A percentile compares a stretch with the other conserved stretches of the same genome.
Conservation (phyloP, 179 eudicot genomes). For the Carnegiea gigantea region DNA sequence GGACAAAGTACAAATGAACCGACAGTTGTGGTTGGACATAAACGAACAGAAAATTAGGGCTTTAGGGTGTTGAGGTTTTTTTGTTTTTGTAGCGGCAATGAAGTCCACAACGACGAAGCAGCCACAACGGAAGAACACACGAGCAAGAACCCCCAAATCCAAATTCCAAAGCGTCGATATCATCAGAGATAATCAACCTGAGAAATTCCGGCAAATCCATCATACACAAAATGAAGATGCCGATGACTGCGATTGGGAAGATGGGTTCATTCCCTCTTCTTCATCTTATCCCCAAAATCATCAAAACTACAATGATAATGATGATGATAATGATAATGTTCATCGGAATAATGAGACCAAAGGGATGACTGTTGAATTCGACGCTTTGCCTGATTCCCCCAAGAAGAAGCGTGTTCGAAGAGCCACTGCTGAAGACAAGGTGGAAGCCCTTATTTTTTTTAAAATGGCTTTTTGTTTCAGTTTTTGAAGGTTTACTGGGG, state of each 20-base stretch:
- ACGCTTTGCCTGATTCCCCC: conserved; percentile 50
- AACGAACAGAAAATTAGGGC: conserved; percentile 28
- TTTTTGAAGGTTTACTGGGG: neutral
- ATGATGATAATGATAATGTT: conserved; percentile 11
- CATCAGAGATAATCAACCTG: conserved; percentile 34
- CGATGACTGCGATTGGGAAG: conserved; percentile 31
- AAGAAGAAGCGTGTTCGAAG: conserved; percentile 62
- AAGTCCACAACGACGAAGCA: conserved; percentile 19
- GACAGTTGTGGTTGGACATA: neutral
- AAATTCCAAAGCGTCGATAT: conserved; percentile 28
- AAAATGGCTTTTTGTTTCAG: neutral
- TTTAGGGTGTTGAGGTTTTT: neutral
- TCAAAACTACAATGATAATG: neutral
- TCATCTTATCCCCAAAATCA: neutral
- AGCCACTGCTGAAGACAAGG: conserved; percentile 93
- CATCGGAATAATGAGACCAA: conserved; percentile 19
- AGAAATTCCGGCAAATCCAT: conserved; percentile 21
- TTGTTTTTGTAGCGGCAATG: conserved; percentile 20
- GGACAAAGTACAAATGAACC: neutral
- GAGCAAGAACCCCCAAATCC: conserved; percentile 14
- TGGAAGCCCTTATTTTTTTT: conserved; percentile 15
- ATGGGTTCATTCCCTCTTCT: conserved; percentile 25
- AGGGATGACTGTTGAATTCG: conserved; percentile 71
- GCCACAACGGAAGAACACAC: neutral
- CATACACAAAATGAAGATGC: conserved; percentile 15